Evolutionary conservation across 768 basidiomycete genomes (phyloP), one percentile per base, ranked within the genome.

Genomic region (Myochromella boudieri): DNA sequence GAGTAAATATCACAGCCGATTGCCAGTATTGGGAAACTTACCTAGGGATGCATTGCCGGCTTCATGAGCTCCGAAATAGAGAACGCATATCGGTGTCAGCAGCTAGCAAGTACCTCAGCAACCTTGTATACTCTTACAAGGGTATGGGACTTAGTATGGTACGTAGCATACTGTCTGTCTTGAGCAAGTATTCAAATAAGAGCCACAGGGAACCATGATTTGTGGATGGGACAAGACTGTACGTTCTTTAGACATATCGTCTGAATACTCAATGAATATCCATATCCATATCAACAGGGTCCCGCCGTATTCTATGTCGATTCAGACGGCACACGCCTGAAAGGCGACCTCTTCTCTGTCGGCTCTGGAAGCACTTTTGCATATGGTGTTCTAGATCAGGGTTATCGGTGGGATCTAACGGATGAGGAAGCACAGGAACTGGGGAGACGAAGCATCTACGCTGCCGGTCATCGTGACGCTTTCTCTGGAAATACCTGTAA

Each of bases 111-210:
- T 97, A 94, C 67, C 78, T 99, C 42, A 90, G 90, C 68, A 98
- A 99, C 63, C 85, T 98, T 40, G 93, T 98, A 9, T 99, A 98
- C 67, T 78, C 86, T 46, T 99, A 98, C 77, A 99, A 98, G 69
- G 97, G 95, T 17, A 98, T 95, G 95, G 97, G 97, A 4, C 69
- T 99, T 53, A 95, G 92, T 66, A 99, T 99, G 95, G 93, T 93
- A 44, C n/a, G 84, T 66, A 20, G 20, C 10, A n/a, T 41, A 34
- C 39, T 40, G 21, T 17, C 17, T 49, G 8, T 18, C 15, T 42
- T 24, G 12, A 17, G 33, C 37, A 43, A 15, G 38, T 18, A 11
- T 42, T 3, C 17, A 49, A 42, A 46, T 33, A 29, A 33, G 29
- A 49, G 27, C 38, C 3, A 38, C 57, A 95, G 93, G 97, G 97